Evolutionary conservation across 176 grass and related monocot species (phyloP), one percentile per base, ranked within the genome.

Genomic region (Ananas comosus): DNA sequence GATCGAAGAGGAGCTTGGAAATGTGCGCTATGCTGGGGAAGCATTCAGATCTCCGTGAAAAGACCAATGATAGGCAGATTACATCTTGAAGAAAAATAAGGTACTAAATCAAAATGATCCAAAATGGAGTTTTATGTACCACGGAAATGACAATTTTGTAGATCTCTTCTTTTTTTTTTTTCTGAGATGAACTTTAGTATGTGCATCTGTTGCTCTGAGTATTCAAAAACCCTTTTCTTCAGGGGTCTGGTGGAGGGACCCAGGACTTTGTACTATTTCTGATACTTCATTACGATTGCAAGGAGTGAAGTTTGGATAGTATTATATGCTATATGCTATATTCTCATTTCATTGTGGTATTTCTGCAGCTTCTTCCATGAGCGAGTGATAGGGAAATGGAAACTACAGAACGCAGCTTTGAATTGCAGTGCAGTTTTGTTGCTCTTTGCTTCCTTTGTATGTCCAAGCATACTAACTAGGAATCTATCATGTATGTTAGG

Each of bases 1-100:
- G 16, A 93, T 91, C 19, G 94, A 93, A 83, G 89, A 93, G 77
- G 94, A 99, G 74, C 89, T 99, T 12, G 84, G 94, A 33, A 83
- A 80, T 59, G 94, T 93, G 86, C 77, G 78, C 4, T 93, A 90
- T 22, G 89, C 94, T 3, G 94, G 94, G 13, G 82, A 90, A 71
- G 81, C 77, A 50, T 93, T 97, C 84, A 93, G 94, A 78, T 97
- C 83, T 69, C 88, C 81, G 14, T 89, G 80, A 58, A 8, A 58
- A 8, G 25, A 19, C 7, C 13, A 16, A 10, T 56, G 69, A 53
- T 53, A 14, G 23, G 56, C 12, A 19, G 0, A 61, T 19, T 25
- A 11, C 33, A 52, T 72, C 24, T 23, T 68, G 6, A 17, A 75
- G 27, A 77, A 74, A 87, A 87, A 91, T 81, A 88, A 88, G 64